Base-by-base conservation (phyloP, 1,139 yeast genomes). In the Candida anutae region DNA sequence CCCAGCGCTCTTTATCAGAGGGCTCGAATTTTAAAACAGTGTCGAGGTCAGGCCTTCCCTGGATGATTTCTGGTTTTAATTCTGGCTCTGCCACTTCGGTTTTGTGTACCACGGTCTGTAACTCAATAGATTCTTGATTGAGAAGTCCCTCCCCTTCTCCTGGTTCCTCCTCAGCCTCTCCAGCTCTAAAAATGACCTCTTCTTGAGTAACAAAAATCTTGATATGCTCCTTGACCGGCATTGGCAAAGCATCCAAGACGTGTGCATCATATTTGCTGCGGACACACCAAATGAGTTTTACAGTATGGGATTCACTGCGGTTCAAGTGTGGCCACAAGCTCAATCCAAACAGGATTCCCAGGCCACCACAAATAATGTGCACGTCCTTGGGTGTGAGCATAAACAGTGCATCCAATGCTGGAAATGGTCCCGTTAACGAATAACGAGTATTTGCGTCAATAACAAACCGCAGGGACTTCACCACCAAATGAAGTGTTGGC, bases 261-360 rank as follows among this genome's bases (percentile, higher is more conserved):
- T 48, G 57, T 8, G 62, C 26, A 40, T 78, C 85, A 2, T 46
- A 45, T 16, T 40, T 48, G 28, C 54, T 54, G 19, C 69, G 50
- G 0, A 73, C 63, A 22, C 74, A 60, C 93, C 93, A 80, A 0
- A 69, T 48, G 27, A 62, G 41, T 21, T 21, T 21, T 6, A 21
- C n/a, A 25, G 22, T 5, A 25, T 36, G 3, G 28, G 28, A 3
- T 13, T 20, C 13, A 6, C 24, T 26, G 11, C 19, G n/a, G 10
- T 18, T 3, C 28, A 74, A 62, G 37, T 60, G 55, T 34, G 58
- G 47, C 44, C 53, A 62, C 3, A 80, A 36, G 0, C 94, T 83
- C 3, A 84, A 55, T 0, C 84, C 90, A 42, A 75, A 72, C 0
- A 95, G 78, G 5, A 87, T 69, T 0, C 95, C 96, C 0, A 94